Base-by-base conservation (phyloP, 2,329 filamentous ascomycete genomes). In the Aspergillus pseudoterreus region DNA sequence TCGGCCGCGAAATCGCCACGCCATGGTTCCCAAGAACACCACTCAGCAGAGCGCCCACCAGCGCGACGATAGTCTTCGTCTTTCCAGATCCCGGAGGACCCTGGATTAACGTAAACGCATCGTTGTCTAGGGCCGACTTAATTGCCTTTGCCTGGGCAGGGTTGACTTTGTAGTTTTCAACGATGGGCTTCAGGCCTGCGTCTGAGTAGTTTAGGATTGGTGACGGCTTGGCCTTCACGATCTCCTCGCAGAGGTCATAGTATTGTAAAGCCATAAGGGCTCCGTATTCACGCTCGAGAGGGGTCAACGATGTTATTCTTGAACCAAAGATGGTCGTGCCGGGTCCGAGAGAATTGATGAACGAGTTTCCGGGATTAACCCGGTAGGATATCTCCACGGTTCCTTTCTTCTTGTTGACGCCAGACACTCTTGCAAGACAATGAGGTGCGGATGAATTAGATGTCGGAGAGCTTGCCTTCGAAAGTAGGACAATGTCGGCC, bases 81-180 rank as follows among this genome's bases (percentile, higher is more conserved):
- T 99, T 99, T 65, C 92, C 94, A 4, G 94, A 96, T 70, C 94
- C 94, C 1, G 94, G 94, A 46, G 94, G 94, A 50, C 90, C 94
- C 74, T 99, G 94, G 61, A 99, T 91, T 54, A 99, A 77, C 3
- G 94, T 97, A 66, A 99, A 99, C 0, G 90, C 95, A 71, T 97
- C 94, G 61, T 99, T 99, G 63, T 95, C 92, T 51, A 92, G 82
- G 11, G 92, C 92, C 48, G 92, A 95, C 57, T 94, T 83, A 55
- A 99, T 90, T 6, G 94, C 94, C 69, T 89, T 88, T 3, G 92
- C 90, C 67, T 99, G 94, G 5, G 91, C 94, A 39, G 79, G 78
- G 67, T 99, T 99, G 51, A 99, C 82, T 19, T 83, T 81, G 73
- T 96, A 97, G 52, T 87, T 92, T 21, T 81, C 76, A 70, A 87